A percentile compares a stretch with the other conserved stretches of the same genome.
These are phyloP conservation scores for Camellia lanceoleosa DNA, from an alignment of 148 eudicot genomes.

Conservation along the genomic window DNA sequence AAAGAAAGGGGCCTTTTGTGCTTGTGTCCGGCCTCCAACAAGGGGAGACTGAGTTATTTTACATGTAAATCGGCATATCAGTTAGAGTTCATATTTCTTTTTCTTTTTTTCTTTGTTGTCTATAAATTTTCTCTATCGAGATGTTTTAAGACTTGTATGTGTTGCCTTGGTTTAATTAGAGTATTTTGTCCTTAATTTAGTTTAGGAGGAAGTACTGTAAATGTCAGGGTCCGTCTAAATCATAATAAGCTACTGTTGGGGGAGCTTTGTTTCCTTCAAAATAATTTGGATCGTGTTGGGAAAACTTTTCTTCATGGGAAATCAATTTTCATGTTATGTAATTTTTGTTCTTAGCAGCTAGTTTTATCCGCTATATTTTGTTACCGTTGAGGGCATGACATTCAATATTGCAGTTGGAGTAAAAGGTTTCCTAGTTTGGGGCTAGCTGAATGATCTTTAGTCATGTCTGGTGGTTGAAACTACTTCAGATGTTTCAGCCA, in stretches of 20 bases:
- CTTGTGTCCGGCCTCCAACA: slow-evolving; percentile 68
- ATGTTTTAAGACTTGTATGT: slow-evolving; percentile 5
- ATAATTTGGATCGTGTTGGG: background rate
- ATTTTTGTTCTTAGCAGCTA: background rate
- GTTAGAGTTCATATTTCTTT: background rate
- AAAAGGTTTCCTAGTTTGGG: no score
- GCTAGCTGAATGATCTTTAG: no score
- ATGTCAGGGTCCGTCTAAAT: slow-evolving; percentile 29
- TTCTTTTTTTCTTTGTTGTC: background rate
- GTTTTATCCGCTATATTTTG: background rate
- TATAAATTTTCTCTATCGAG: slow-evolving; percentile 10
- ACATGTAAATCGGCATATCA: background rate
- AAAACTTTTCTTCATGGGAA: background rate
- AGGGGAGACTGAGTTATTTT: slow-evolving; percentile 34
- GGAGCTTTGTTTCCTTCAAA: background rate
- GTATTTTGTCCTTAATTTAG: slow-evolving; percentile 10
- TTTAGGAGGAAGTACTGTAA: slow-evolving; percentile 29
- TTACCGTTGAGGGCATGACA: background rate
- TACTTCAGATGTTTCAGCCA: no score
- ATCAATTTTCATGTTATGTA: background rate
- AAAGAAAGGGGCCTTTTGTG: slow-evolving; percentile 63
- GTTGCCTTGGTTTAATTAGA: slow-evolving; percentile 9
- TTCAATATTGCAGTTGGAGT: no score
- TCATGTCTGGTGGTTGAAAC: no score
- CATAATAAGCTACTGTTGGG: slow-evolving; percentile 8